Conservation (phyloP, 176 grass and related monocot genomes). For the Saccharum spontaneum region DNA sequence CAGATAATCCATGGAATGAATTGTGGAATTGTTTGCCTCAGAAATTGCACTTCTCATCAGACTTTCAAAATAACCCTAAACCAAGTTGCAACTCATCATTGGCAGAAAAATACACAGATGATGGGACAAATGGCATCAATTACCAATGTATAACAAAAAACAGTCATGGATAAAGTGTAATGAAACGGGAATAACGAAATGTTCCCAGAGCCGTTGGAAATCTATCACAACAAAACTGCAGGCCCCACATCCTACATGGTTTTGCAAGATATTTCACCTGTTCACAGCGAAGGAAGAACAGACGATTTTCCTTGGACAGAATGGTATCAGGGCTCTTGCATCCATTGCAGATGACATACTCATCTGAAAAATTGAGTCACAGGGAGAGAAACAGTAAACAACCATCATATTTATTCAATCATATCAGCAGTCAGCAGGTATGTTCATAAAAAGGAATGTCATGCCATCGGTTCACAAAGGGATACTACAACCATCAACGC, state of each 20-base stretch:
- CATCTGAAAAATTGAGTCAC: conserved; percentile 44
- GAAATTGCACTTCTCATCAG: conserved; percentile 21
- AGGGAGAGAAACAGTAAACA: background rate
- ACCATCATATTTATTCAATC: background rate
- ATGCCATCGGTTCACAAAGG: background rate
- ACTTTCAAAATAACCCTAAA: conserved; percentile 1
- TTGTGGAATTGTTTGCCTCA: conserved; percentile 2
- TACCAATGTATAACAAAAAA: background rate
- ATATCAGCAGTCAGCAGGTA: background rate
- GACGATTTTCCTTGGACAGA: conserved; percentile 78
- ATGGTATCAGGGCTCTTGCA: conserved; percentile 91
- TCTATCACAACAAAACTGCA: background rate
- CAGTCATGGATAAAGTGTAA: background rate
- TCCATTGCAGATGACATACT: conserved; percentile 87
- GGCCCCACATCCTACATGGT: background rate
- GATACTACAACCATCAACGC: background rate
- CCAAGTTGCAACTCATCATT: conserved; percentile 33
- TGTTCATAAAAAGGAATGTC: background rate
- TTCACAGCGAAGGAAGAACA: conserved; percentile 85
- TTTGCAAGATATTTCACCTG: conserved; percentile 54
- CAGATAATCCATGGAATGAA: background rate
- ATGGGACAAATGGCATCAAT: background rate
- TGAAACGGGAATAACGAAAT: background rate
- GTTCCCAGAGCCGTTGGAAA: background rate
- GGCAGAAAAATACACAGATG: background rate